phyloP scores from a whole-genome alignment of 179 eudicot genomes.

The Beta macrorhiza region DNA sequence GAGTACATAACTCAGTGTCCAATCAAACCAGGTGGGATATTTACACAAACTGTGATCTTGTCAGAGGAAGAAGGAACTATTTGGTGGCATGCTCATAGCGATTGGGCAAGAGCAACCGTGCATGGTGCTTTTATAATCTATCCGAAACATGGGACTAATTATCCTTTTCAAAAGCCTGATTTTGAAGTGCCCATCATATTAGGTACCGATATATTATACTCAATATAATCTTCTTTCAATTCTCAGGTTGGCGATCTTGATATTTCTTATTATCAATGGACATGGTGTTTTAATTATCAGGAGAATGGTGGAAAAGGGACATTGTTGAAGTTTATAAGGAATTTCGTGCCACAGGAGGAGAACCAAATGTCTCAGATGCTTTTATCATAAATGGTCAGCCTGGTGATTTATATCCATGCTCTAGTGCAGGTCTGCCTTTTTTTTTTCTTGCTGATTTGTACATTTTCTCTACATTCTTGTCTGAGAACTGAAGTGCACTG shows the following conservation, averaged over 20 bases:
- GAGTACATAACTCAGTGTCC: slow-evolving; percentile 66
- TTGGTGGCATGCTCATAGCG: slow-evolving; percentile 73
- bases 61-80: slow-evolving; percentile 55
- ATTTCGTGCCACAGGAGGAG: slow-evolving; percentile 41
- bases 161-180: slow-evolving; percentile 47
- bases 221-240: not conserved
- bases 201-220: slow-evolving; percentile 3
- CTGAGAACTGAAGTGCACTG: not conserved
- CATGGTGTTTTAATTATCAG: slow-evolving; percentile 16
- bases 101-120: slow-evolving; percentile 58
- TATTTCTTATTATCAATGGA: not conserved
- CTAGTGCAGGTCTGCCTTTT: slow-evolving; percentile 31
- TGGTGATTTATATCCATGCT: slow-evolving; percentile 47
- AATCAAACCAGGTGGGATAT: slow-evolving; percentile 40
- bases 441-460: not conserved
- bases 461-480: too few species aligned
- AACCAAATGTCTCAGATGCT: slow-evolving; percentile 46
- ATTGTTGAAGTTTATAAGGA: slow-evolving; percentile 28
- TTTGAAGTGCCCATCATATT: slow-evolving; percentile 35
- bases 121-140: slow-evolving; percentile 47
- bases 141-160: slow-evolving; percentile 33
- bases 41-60: slow-evolving; percentile 39
- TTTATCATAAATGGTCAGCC: slow-evolving; percentile 54
- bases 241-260: not conserved
- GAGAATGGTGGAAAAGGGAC: slow-evolving; percentile 53